These are phyloP conservation scores for Aureobasidium sp. DNA, from an alignment of 2,329 filamentous ascomycete species.

Conservation along the genomic window DNA sequence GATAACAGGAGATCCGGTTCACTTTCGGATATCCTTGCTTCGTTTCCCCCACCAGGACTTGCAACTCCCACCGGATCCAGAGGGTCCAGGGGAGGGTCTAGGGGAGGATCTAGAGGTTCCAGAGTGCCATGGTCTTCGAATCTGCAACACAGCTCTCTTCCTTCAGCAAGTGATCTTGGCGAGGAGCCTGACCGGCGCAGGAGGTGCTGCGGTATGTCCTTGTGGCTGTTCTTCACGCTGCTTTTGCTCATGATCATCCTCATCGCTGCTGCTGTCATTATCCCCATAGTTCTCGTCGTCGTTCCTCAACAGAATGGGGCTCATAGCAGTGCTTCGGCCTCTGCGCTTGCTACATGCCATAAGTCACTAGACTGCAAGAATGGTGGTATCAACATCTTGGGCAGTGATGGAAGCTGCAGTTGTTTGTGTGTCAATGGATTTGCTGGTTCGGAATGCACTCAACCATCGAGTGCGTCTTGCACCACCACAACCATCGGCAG, in stretches of 20 bases:
- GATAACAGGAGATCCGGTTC: conserved; percentile 38
- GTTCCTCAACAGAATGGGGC: conserved; percentile 42
- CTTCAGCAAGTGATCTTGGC: conserved; percentile 14
- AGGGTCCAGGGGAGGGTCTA: conserved; percentile 12
- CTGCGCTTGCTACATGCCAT: conserved; percentile 45
- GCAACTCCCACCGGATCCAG: conserved; percentile 24
- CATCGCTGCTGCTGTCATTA: conserved; percentile 69
- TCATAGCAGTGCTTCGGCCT: conserved; percentile 16
- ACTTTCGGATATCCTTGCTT: conserved; percentile 55
- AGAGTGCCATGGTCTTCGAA: conserved; percentile 12
- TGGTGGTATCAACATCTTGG: conserved; percentile 65
- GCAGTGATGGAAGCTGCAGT: conserved; percentile 48
- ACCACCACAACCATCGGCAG: conserved; percentile 40
- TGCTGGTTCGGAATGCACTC: conserved; percentile 53
- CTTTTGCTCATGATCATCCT: conserved; percentile 59
- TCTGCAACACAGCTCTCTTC: conserved; percentile 13
- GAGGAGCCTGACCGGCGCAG: conserved; percentile 25
- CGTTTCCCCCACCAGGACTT: conserved; percentile 52
- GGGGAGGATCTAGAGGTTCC: background rate
- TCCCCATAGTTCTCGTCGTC: conserved; percentile 60
- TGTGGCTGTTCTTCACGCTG: conserved; percentile 65
- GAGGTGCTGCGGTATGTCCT: conserved; percentile 73
- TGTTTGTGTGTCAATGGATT: conserved; percentile 89
- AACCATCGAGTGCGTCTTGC: conserved; percentile 44
- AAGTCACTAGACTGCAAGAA: conserved; percentile 61